Percentiles rank a stretch among this genome's conserved stretches.
These are phyloP conservation scores for Helicocarpus griseus DNA, from an alignment of 2,329 filamentous ascomycete genomes.

Conservation along the genomic window DNA sequence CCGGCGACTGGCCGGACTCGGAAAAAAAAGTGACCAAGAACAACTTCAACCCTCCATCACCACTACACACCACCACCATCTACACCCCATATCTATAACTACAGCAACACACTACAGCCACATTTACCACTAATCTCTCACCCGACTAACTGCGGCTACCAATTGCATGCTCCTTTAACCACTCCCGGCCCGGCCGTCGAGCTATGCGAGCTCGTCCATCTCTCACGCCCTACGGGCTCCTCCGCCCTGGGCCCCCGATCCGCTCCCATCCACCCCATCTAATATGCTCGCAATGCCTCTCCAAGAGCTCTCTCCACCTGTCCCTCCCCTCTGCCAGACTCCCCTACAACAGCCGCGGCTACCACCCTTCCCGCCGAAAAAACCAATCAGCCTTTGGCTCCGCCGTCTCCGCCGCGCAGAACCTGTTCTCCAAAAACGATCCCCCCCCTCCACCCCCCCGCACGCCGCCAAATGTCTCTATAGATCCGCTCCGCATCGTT, in stretches of 20 bases:
- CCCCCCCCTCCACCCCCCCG: conserved; percentile 17
- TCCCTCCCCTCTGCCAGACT: conserved; percentile 16
- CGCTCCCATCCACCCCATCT: conserved; percentile 13
- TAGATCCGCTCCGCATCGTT: conserved; percentile 82
- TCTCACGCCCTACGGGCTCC: conserved; percentile 27
- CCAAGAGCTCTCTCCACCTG: conserved; percentile 3
- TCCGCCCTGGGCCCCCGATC: conserved; percentile 12
- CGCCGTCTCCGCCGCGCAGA: conserved; percentile 44
- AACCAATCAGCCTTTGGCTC: conserved; percentile 33
- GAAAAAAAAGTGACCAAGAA: conserved; percentile 6
- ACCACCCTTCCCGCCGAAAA: conserved; percentile 30
- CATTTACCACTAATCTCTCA: not conserved
- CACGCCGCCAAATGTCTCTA: conserved; percentile 28
- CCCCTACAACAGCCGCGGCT: conserved; percentile 23
- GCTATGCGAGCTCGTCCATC: conserved; percentile 30
- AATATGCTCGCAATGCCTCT: conserved; percentile 34
- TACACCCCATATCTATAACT: not conserved
- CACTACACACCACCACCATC: not conserved
- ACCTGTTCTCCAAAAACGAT: conserved; percentile 32
- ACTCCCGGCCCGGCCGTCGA: not conserved
- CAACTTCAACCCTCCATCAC: conserved; percentile 1
- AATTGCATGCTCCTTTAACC: not conserved
- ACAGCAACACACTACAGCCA: not conserved
- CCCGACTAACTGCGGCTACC: not conserved
- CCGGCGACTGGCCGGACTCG: not conserved